These are phyloP conservation scores for Kurtzmaniella quercitrusa DNA, from an alignment of 1,139 yeast species.

Conservation along the genomic window DNA sequence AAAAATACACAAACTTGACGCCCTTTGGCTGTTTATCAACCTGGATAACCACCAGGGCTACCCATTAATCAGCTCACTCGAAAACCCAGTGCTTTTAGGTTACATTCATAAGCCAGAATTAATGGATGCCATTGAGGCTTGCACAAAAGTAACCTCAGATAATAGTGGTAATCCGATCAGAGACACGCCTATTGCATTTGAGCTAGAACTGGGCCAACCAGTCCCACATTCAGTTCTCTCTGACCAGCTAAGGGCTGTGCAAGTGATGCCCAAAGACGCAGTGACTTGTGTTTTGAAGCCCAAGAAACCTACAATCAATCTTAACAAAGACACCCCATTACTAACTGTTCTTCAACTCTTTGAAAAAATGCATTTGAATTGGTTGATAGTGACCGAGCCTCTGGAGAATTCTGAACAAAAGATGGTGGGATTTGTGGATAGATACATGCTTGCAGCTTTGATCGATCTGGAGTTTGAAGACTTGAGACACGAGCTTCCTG, in stretches of 20 bases:
- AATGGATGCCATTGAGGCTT: slow-evolving; percentile 2
- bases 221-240: slow-evolving; percentile 6
- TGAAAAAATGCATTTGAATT: slow-evolving; percentile 38
- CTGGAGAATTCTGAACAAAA: slow-evolving; percentile 12
- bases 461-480: slow-evolving; percentile 26
- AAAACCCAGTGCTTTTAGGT: slow-evolving; percentile 30
- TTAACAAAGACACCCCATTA: slow-evolving; percentile 32
- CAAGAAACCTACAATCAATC: slow-evolving; percentile 9
- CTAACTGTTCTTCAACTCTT: slow-evolving; percentile 35
- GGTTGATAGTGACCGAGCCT: slow-evolving; percentile 24
- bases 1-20: slow-evolving; percentile 19
- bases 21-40: slow-evolving; percentile 18
- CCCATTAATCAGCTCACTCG: slow-evolving; percentile 28
- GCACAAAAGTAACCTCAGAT: neutral
- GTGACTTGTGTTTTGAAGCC: neutral
- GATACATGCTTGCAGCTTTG: slow-evolving; percentile 31
- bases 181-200: neutral
- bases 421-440: slow-evolving; percentile 39
- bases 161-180: neutral
- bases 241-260: slow-evolving; percentile 4
- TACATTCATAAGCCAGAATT: slow-evolving; percentile 31
- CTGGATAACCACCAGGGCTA: slow-evolving; percentile 43
- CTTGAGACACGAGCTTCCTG: slow-evolving; percentile 15
- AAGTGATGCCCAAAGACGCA: neutral
- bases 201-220: neutral